Evolutionary conservation across 2,329 filamentous ascomycete species (phyloP), one percentile per base, ranked within the genome.

Genomic region (Proliferodiscus dingleyae): DNA sequence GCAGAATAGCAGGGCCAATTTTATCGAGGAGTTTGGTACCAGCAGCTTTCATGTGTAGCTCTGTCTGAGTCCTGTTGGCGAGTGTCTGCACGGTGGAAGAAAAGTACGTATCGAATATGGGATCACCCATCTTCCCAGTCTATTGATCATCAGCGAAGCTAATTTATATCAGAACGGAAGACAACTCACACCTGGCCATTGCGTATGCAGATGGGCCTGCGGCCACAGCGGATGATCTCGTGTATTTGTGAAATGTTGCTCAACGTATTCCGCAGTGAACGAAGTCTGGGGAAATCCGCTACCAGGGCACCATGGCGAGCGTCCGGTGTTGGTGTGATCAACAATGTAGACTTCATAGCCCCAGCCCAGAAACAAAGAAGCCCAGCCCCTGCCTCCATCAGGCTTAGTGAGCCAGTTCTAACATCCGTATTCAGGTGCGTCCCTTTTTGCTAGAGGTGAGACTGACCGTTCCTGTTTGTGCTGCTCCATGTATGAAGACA

Each of bases 361-460:
- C 23, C 67, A 56, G 6, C 62, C 55, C 13, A 74, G 57, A 48
- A 72, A 74, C 48, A 66, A 70, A 0, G 69, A 68, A 2, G 71
- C 69, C 72, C 71, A 75, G 33, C 72, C 72, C 45, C 60, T 49
- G 5, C 67, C 61, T 26, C 66, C 67, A 51, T 75, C 71, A 3
- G 72, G 72, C 26, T 69, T 75, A 47, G 71, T 73, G 23, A 71
- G 57, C 64, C 65, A 72, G 40, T 69, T 68, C 62, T 67, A 37
- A 23, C 38, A 4, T 5, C n/a, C 7, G 39, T 15, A 15, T 21
- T n/a, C 15, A 16, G 15, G 4, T 11, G 16, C 15, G 32, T 21
- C 11, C 36, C 15, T 22, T 36, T 38, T 23, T 8, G 18, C 9
- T n/a, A n/a, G 10, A 9, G n/a, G 18, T 19, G 21, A n/a, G 29